phyloP scores from a whole-genome alignment of 1,284 basidiomycete genomes.

The Ganoderma leucocontextum region DNA sequence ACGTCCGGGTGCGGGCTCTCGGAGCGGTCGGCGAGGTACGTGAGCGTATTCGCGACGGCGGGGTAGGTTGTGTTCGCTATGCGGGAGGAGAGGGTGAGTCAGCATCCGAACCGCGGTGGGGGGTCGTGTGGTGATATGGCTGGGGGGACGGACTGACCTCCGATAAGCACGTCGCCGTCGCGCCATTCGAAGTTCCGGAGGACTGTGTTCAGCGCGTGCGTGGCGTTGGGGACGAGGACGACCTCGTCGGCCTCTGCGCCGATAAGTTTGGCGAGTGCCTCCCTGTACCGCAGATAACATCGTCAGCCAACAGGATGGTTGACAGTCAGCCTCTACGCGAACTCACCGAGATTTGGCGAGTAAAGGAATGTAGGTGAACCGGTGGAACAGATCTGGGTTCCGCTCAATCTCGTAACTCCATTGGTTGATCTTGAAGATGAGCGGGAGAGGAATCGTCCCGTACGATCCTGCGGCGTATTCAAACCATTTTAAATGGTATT shows the following conservation, averaged over 20 bases:
- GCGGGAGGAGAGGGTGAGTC: background rate
- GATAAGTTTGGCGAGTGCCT: constrained; percentile 64
- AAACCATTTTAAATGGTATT: background rate
- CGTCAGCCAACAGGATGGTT: background rate
- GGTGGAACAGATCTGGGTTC: constrained; percentile 72
- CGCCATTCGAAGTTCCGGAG: constrained; percentile 67
- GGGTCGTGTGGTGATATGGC: background rate
- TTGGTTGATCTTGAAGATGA: constrained; percentile 58
- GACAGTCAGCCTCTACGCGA: background rate
- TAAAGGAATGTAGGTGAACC: constrained; percentile 50
- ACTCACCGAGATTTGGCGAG: constrained; percentile 51
- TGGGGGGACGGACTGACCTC: constrained; percentile 44
- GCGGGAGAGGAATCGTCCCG: constrained; percentile 71
- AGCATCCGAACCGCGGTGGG: too few species aligned
- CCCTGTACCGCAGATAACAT: constrained; percentile 20
- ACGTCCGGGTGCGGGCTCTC: constrained; percentile 35
- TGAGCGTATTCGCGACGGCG: constrained; percentile 63
- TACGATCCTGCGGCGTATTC: constrained; percentile 61
- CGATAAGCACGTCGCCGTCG: constrained; percentile 58
- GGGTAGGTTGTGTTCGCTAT: constrained; percentile 60
- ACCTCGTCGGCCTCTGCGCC: constrained; percentile 68
- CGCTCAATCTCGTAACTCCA: constrained; percentile 60
- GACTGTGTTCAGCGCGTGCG: constrained; percentile 73
- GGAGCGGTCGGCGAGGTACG: constrained; percentile 64
- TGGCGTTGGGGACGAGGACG: constrained; percentile 73